A percentile compares a stretch with the other conserved stretches of the same genome.
phyloP scores from a whole-genome alignment of 2,329 filamentous ascomycete genomes.

The Colletotrichum sp. region DNA sequence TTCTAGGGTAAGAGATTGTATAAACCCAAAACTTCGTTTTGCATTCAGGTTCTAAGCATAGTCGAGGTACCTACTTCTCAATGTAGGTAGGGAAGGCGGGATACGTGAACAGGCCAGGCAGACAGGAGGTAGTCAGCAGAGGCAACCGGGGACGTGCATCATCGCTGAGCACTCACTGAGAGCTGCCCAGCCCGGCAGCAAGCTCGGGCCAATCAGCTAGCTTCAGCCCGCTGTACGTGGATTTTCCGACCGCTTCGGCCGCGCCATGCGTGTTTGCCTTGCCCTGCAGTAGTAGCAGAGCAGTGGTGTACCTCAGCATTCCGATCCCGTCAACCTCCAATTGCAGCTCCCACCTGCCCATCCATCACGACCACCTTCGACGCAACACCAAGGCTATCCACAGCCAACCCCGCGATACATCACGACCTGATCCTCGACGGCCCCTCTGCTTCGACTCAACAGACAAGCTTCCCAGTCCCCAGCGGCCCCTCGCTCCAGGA shows the following conservation, averaged over 20 bases:
- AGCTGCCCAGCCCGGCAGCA: neutral
- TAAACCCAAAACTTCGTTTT: neutral
- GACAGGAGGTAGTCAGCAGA: conserved; percentile 21
- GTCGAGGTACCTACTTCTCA: neutral
- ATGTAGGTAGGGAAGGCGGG: neutral
- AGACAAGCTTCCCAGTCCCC: neutral
- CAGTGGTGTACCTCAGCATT: conserved; percentile 28
- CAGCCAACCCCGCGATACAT: neutral
- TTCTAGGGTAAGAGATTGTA: neutral
- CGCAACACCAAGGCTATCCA: conserved; percentile 2
- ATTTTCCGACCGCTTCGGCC: conserved; percentile 29
- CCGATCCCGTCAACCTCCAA: conserved; percentile 22
- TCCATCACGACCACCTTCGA: conserved; percentile 15
- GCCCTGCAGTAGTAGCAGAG: conserved; percentile 23
- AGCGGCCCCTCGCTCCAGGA: conserved; percentile 19
- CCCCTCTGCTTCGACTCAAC: neutral
- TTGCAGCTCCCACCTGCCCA: conserved; percentile 25
- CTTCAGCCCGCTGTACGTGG: conserved; percentile 15
- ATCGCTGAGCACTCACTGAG: neutral
- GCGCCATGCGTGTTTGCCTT: conserved; percentile 51
- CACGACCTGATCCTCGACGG: neutral
- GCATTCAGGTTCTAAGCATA: neutral
- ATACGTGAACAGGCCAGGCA: conserved; percentile 12
- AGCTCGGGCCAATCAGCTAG: conserved; percentile 25
- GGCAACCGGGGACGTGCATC: conserved; percentile 20